Evolutionary conservation across 176 grass and related monocot species (phyloP).

Genomic region (Tillandsia fasciculata): DNA sequence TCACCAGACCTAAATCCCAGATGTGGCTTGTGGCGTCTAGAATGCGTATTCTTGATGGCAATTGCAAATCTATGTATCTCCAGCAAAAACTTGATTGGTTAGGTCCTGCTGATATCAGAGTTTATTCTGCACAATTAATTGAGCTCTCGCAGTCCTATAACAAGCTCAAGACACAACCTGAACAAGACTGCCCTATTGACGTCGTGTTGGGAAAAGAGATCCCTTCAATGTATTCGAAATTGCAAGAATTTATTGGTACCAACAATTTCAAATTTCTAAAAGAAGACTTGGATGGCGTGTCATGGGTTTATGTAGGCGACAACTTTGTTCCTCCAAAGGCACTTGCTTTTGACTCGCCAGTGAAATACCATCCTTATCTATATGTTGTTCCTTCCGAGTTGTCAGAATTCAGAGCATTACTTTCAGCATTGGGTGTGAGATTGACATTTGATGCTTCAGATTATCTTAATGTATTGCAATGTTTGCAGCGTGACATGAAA

Average conservation of each 20-base stretch:
- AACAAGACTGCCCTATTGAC: conserved; percentile 46
- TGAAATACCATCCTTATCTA: conserved; percentile 93
- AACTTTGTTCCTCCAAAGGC: conserved; percentile 54
- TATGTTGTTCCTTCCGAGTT: conserved; percentile 95
- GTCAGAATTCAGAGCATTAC: conserved; percentile 68
- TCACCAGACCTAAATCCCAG: conserved; percentile 75
- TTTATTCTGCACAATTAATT: conserved; percentile 67
- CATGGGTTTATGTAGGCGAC: conserved; percentile 87
- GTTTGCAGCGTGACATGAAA: conserved; percentile 56
- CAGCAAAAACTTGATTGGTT: conserved; percentile 86
- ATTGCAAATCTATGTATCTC: conserved; percentile 65
- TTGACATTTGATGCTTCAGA: conserved; percentile 79
- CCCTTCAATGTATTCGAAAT: conserved; percentile 50
- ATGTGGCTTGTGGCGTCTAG: conserved; percentile 90
- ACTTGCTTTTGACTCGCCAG: conserved; percentile 96
- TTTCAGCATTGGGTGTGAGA: conserved; percentile 68
- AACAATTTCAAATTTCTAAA: conserved; percentile 44
- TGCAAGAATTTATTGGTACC: conserved; percentile 56
- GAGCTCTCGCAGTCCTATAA: conserved; percentile 86
- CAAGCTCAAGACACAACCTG: conserved; percentile 43
- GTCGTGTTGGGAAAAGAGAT: conserved; percentile 53
- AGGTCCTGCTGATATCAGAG: conserved; percentile 42
- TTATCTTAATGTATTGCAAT: conserved; percentile 65
- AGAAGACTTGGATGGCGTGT: conserved; percentile 50
- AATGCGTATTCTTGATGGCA: conserved; percentile 76